Base-by-base conservation (phyloP, 768 basidiomycete species). In the Mycena maculata region DNA sequence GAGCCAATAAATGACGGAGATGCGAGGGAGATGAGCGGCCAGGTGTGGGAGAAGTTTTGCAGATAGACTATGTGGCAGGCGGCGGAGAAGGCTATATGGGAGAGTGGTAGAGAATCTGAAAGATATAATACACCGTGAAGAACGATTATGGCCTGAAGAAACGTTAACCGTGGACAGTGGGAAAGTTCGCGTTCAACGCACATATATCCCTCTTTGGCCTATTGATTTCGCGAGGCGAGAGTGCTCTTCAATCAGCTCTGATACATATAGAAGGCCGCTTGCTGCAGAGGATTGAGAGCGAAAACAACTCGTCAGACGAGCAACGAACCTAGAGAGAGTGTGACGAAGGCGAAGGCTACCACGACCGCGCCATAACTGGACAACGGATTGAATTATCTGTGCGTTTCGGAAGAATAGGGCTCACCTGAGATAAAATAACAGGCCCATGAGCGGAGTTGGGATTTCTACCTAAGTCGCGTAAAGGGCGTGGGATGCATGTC, bases 181-280 rank as follows among this genome's bases (percentile, higher is more conserved):
- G 22, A 42, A 49, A 44, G 62, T 27, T 47, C n/a, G 84, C 94
- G 70, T 76, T n/a, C n/a, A n/a, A n/a, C n/a, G n/a, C n/a, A 96
- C 96, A 79, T 94, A 96, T 67, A 93, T 94, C n/a, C 89, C 87
- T 69, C 93, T 82, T 77, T 94, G 90, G 1, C 98, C 98, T 25
- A 95, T 76, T 1, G 80, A 71, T 80, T 98, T 99, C 15, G 98
- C 93, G 61, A 86, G 74, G 49, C 87, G 87, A 15, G 95, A 90
- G 76, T 97, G 92, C 76, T 99, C 97, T 78, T 99, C 97, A 68
- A 99, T 98, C 33, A 98, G 78, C 76, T 99, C 97, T 2, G 96
- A 96, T 33, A 97, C 82, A 84, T 97, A 98, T 60, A 99, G 81
- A 48, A 99, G 83, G 9, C 96, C 97, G 79, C 94, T 96, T 53